A percentile compares a stretch with the other conserved stretches of the same genome.
Evolutionary conservation across 2,329 filamentous ascomycete species (phyloP).

Genomic region (Zelopaecilomyces penicillatus): DNA sequence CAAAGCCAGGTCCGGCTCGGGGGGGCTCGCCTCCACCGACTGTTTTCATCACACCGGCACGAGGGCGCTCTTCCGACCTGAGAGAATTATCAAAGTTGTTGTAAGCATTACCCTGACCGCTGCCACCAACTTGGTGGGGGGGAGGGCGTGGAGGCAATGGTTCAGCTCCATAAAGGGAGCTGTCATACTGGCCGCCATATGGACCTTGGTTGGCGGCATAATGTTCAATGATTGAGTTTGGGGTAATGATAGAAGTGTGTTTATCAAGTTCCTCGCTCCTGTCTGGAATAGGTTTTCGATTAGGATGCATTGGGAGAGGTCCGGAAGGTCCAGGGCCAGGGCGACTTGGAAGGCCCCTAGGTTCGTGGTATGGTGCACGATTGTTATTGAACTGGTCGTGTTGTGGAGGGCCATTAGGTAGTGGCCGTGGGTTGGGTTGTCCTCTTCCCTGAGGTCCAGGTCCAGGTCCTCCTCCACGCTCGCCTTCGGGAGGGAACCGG

Average conservation of each 20-base stretch:
- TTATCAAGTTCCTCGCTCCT: constrained; percentile 15
- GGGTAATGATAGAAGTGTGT: constrained; percentile 21
- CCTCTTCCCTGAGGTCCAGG: background rate
- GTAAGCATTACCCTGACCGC: constrained; percentile 38
- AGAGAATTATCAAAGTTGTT: constrained; percentile 51
- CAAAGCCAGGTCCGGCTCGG: constrained; percentile 26
- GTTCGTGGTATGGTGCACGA: constrained; percentile 17
- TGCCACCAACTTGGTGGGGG: constrained; percentile 14
- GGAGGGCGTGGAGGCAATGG: constrained; percentile 14
- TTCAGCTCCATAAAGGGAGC: constrained; percentile 10
- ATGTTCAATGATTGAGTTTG: constrained; percentile 32
- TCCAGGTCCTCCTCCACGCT: background rate
- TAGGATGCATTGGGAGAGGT: constrained; percentile 14
- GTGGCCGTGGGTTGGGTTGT: constrained; percentile 7
- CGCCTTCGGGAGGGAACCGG: background rate
- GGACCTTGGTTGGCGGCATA: constrained; percentile 22
- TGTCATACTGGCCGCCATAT: constrained; percentile 8
- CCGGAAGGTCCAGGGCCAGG: constrained; percentile 19
- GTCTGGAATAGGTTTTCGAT: constrained; percentile 23
- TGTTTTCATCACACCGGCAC: constrained; percentile 73
- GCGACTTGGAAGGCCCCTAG: constrained; percentile 11
- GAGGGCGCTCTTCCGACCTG: constrained; percentile 54
- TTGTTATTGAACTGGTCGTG: background rate
- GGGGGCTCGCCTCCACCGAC: constrained; percentile 48
- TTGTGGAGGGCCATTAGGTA: constrained; percentile 9